Conservation (phyloP, 306 rosid species). For the Dicorynia guianensis region DNA sequence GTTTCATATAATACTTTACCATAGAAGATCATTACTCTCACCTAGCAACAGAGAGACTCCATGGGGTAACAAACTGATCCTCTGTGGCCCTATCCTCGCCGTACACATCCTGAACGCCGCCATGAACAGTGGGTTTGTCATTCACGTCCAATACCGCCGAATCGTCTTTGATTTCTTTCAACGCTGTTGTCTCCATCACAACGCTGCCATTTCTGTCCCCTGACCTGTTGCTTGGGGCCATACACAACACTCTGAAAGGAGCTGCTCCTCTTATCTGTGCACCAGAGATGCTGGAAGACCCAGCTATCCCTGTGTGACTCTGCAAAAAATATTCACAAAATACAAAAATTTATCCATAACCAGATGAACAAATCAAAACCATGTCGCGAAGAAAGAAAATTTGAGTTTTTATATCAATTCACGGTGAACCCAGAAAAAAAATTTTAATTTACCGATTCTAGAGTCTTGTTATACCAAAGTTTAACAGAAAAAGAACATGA, state of each 20-base stretch:
- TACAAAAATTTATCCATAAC: not conserved
- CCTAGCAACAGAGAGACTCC: slow-evolving; percentile 93
- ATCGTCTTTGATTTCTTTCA: slow-evolving; percentile 46
- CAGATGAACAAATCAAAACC: slow-evolving; percentile 30
- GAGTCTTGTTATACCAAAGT: slow-evolving; percentile 4
- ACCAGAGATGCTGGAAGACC: slow-evolving; percentile 42
- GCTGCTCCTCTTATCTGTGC: slow-evolving; percentile 49
- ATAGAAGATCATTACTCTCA: slow-evolving; percentile 38
- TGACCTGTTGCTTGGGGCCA: slow-evolving; percentile 46
- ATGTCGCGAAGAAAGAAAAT: slow-evolving; percentile 30
- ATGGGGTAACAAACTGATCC: slow-evolving; percentile 83
- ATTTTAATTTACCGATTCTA: slow-evolving; percentile 14
- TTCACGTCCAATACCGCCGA: slow-evolving; percentile 55
- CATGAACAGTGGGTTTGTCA: slow-evolving; percentile 42
- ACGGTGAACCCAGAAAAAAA: slow-evolving; percentile 16
- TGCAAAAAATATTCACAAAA: slow-evolving; percentile 34
- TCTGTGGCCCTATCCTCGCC: slow-evolving; percentile 79
- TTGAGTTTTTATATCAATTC: not conserved
- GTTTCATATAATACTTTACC: not conserved
- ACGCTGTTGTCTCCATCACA: slow-evolving; percentile 53
- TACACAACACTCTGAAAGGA: slow-evolving; percentile 55
- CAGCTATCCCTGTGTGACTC: slow-evolving; percentile 57
- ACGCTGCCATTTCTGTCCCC: slow-evolving; percentile 56
- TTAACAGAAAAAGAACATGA: slow-evolving; percentile 10
- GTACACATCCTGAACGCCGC: slow-evolving; percentile 73